A percentile compares a stretch with the other conserved stretches of the same genome.
phyloP scores from a whole-genome alignment of 495 filamentous ascomycete species.

The Aspergillus bertholletiae region DNA sequence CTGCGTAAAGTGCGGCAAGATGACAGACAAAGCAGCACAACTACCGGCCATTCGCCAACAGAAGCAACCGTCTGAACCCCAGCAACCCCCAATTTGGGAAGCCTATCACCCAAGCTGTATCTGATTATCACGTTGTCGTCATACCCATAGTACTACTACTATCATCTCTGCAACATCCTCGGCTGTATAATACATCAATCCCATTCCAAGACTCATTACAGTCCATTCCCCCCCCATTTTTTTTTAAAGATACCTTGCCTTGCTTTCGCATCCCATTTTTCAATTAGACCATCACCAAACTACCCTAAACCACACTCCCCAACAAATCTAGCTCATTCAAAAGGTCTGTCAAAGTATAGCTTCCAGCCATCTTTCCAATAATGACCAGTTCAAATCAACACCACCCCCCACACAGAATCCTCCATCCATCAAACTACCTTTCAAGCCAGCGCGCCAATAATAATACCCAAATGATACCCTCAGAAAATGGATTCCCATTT shows the following conservation, averaged over 20 bases:
- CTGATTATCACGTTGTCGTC: slow-evolving; percentile 1
- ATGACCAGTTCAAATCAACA: too few species aligned
- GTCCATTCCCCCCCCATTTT: neutral
- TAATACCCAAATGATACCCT: too few species aligned
- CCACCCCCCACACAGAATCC: too few species aligned
- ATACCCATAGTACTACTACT: neutral
- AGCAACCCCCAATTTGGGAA: slow-evolving; percentile 17
- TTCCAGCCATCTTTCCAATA: too few species aligned
- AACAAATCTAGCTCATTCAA: too few species aligned
- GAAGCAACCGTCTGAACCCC: neutral
- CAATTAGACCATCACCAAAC: too few species aligned
- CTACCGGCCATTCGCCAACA: slow-evolving; percentile 33
- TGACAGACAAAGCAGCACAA: slow-evolving; percentile 36
- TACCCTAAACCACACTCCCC: too few species aligned
- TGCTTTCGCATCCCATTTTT: neutral
- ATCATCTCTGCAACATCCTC: neutral
- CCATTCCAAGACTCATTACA: neutral
- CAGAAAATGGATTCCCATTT: too few species aligned
- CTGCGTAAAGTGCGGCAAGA: slow-evolving; percentile 35
- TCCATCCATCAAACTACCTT: too few species aligned
- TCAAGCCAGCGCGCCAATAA: too few species aligned
- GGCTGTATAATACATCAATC: neutral
- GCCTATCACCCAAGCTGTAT: slow-evolving; percentile 25
- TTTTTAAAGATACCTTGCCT: neutral
- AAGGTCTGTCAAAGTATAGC: too few species aligned